A percentile compares a stretch with the other conserved stretches of the same genome.
Conservation (phyloP, 1,139 yeast genomes). For the Candida glucosophila region DNA sequence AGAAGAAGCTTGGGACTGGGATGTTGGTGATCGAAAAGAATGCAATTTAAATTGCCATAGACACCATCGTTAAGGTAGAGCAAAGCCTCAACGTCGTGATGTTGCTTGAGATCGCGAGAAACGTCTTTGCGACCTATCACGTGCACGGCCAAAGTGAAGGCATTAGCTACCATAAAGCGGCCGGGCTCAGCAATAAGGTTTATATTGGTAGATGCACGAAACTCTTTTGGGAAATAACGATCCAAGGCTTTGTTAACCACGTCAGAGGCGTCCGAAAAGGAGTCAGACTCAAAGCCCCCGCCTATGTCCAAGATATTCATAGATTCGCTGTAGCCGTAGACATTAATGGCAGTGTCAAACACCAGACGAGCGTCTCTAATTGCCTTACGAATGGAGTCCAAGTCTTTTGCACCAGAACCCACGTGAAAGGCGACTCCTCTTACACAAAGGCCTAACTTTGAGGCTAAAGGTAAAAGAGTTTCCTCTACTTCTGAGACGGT, state of each 20-base stretch:
- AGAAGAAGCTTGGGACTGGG: slow-evolving; percentile 64
- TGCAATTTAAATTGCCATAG: slow-evolving; percentile 91
- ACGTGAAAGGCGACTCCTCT: slow-evolving; percentile 93
- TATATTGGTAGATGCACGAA: slow-evolving; percentile 24
- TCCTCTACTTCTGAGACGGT: slow-evolving; percentile 44
- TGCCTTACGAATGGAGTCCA: slow-evolving; percentile 60
- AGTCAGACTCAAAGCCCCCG: slow-evolving; percentile 76
- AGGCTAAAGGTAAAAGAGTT: slow-evolving; percentile 54
- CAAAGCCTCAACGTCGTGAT: slow-evolving; percentile 25
- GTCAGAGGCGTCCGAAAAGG: slow-evolving; percentile 55
- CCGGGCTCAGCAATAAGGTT: slow-evolving; percentile 90
- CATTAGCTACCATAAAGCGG: slow-evolving; percentile 76
- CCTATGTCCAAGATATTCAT: slow-evolving; percentile 75
- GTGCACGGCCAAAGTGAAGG: slow-evolving; percentile 78
- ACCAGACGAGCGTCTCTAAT: slow-evolving; percentile 61
- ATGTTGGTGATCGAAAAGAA: slow-evolving; percentile 82
- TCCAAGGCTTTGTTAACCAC: slow-evolving; percentile 52
- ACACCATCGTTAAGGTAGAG: slow-evolving; percentile 90
- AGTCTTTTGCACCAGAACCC: slow-evolving; percentile 88
- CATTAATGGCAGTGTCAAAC: slow-evolving; percentile 49
- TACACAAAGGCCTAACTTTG: slow-evolving; percentile 51
- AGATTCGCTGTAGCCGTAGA: slow-evolving; percentile 28
- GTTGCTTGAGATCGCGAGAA: slow-evolving; percentile 9
- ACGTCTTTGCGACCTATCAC: slow-evolving; percentile 72
- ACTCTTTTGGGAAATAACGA: slow-evolving; percentile 44